Percentiles rank a stretch among this genome's conserved stretches.
Evolutionary conservation across 805 yeast species (phyloP).

Genomic region (Wickerhamiella kazuoi): DNA sequence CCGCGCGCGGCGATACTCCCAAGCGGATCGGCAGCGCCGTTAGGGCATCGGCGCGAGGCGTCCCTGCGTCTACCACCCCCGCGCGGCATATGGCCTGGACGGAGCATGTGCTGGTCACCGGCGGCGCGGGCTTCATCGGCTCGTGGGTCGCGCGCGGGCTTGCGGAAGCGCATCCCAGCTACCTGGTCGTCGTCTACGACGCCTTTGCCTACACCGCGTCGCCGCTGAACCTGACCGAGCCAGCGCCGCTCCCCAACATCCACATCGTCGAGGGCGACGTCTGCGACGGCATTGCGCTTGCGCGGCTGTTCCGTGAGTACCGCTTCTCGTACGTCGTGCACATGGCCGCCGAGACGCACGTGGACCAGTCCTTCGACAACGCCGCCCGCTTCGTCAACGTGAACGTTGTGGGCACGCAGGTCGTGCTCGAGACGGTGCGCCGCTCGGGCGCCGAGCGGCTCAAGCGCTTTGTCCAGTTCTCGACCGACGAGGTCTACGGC

Average conservation of each 20-base stretch:
- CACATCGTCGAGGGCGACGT: constrained; percentile 24
- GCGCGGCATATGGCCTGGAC: not conserved
- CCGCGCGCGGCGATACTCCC: constrained; percentile 30
- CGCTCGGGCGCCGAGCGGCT: constrained; percentile 7
- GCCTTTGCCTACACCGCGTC: constrained; percentile 30
- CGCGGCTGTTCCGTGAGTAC: constrained; percentile 11
- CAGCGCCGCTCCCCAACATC: constrained; percentile 10
- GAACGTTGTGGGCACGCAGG: constrained; percentile 32
- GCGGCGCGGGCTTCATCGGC: constrained; percentile 44
- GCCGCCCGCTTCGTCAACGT: constrained; percentile 29
- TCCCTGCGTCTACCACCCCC: not conserved
- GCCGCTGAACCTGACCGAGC: constrained; percentile 14
- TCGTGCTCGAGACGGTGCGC: constrained; percentile 28
- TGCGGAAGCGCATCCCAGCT: constrained; percentile 17
- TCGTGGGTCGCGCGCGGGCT: constrained; percentile 28
- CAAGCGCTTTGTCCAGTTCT: constrained; percentile 27
- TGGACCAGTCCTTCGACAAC: constrained; percentile 31
- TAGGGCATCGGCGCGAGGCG: too few relatives aligned
- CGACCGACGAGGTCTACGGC: constrained; percentile 47
- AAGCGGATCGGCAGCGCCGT: too few relatives aligned
- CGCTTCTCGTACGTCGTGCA: constrained; percentile 26
- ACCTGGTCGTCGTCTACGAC: constrained; percentile 29
- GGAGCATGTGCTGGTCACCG: constrained; percentile 28
- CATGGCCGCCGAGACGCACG: constrained; percentile 40
- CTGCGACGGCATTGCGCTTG: constrained; percentile 15